These are phyloP conservation scores for Hypoxylon sp. DNA, from an alignment of 2,329 filamentous ascomycete genomes.

Conservation along the genomic window DNA sequence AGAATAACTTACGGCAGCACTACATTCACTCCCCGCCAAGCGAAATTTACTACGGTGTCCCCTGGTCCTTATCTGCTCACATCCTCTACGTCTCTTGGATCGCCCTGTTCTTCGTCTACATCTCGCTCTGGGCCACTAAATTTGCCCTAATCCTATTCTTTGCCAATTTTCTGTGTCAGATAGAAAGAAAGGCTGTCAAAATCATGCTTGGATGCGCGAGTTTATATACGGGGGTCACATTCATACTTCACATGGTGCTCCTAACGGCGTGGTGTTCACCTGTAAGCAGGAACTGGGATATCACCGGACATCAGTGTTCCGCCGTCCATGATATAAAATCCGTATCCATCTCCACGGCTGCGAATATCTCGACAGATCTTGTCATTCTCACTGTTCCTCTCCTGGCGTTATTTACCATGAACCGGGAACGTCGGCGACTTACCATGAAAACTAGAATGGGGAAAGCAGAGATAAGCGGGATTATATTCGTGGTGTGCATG, in stretches of 20 bases:
- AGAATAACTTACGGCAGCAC: neutral
- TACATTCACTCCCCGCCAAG: neutral
- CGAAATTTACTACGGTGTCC: neutral
- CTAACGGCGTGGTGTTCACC: neutral
- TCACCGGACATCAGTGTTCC: neutral
- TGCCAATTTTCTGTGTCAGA: neutral
- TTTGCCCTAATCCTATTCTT: conserved; percentile 2
- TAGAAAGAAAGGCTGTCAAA: neutral
- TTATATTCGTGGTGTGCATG: conserved; percentile 46
- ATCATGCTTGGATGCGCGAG: neutral
- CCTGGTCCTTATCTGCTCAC: neutral
- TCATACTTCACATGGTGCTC: neutral
- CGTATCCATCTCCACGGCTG: neutral
- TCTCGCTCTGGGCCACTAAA: neutral
- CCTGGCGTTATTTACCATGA: neutral
- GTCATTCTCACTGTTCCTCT: neutral
- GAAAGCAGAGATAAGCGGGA: conserved; percentile 46
- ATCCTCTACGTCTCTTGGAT: neutral
- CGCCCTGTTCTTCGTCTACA: neutral
- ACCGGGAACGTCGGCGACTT: neutral
- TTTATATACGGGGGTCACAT: neutral
- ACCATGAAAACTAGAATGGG: conserved; percentile 35
- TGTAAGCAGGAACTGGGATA: neutral
- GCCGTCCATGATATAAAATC: conserved; percentile 2
- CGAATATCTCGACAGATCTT: neutral